Conservation (phyloP, 192 early-diverging fungal genomes). For the Thamnidium elegans region DNA sequence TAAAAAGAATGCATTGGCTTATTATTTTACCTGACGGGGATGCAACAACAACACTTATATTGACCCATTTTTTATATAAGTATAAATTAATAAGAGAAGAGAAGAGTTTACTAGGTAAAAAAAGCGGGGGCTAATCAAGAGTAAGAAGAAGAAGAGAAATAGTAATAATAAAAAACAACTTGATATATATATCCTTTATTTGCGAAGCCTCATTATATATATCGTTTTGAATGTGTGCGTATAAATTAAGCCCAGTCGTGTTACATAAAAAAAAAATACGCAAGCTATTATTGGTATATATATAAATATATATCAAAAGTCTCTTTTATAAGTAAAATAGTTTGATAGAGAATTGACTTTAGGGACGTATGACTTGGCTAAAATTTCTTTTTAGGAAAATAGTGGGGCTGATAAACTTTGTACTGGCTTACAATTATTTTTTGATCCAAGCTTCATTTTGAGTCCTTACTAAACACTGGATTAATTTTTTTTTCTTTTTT, state of each 20-base stretch:
- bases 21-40: conserved; percentile 22
- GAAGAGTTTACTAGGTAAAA: background rate
- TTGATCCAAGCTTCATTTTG: too few species aligned
- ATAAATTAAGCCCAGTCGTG: background rate
- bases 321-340: too few species aligned
- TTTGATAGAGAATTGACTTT: too few species aligned
- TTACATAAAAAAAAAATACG: background rate
- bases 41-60: conserved; percentile 25
- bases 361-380: too few species aligned
- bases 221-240: background rate
- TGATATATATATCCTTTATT: background rate
- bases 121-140: background rate
- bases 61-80: conserved; percentile 13
- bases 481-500: too few species aligned
- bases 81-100: background rate
- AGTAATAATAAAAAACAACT: background rate
- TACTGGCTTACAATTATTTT: too few species aligned
- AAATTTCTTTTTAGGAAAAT: too few species aligned
- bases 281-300: too few species aligned
- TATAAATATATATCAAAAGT: too few species aligned
- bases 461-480: too few species aligned
- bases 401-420: too few species aligned
- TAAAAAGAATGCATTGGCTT: background rate
- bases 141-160: conserved; percentile 5
- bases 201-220: background rate